Evolutionary conservation across 2,329 filamentous ascomycete genomes (phyloP).

Genomic region (Colletotrichum filicis): DNA sequence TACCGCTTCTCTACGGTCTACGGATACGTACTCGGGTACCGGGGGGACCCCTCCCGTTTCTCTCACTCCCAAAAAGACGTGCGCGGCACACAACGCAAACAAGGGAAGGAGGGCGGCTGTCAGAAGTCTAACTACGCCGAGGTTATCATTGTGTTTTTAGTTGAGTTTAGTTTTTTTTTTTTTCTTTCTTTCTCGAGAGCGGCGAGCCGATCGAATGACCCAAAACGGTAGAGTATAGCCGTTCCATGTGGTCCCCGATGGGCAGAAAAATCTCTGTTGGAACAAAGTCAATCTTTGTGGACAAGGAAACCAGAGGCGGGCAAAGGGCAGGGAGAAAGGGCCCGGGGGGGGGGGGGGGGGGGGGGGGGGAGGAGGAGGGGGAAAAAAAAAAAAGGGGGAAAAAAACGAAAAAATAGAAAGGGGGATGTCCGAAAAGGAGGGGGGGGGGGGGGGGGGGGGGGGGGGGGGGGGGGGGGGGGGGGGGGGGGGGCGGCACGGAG

Average conservation of each 20-base stretch:
- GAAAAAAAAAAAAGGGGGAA: too few species aligned
- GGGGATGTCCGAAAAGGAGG: too few species aligned
- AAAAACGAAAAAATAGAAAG: too few species aligned
- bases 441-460: too few species aligned
- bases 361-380: too few species aligned
- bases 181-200: background rate
- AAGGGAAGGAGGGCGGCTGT: slow-evolving; percentile 29
- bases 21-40: background rate
- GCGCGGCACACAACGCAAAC: background rate
- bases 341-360: background rate
- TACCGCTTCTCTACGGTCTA: background rate
- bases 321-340: background rate
- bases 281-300: background rate
- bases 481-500: background rate
- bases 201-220: background rate
- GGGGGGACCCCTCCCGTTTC: background rate
- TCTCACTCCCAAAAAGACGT: slow-evolving; percentile 6
- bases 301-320: background rate
- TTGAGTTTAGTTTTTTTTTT: background rate
- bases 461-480: too few species aligned
- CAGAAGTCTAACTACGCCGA: slow-evolving; percentile 33
- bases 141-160: slow-evolving; percentile 7
- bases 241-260: background rate
- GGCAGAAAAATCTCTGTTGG: slow-evolving; percentile 13
- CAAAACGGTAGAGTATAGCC: slow-evolving; percentile 23